phyloP scores from a whole-genome alignment of 805 yeast genomes.

The Ascoidea rubescens region DNA sequence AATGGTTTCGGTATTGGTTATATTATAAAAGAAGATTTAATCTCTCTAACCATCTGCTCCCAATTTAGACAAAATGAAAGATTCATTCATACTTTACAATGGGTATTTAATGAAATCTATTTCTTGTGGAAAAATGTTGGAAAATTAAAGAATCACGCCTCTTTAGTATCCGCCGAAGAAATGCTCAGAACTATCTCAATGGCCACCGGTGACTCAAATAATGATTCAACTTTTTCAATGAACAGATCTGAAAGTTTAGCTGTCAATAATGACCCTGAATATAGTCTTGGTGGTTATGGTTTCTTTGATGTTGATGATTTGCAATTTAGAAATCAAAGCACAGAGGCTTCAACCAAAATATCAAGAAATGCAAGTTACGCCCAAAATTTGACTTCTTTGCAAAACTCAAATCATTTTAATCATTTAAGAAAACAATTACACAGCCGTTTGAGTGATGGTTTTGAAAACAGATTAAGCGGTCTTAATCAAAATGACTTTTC shows the following conservation, averaged over 20 bases:
- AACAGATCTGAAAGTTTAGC: not conserved
- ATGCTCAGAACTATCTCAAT: constrained; percentile 8
- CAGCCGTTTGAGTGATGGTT: too few relatives aligned
- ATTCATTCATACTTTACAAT: constrained; percentile 57
- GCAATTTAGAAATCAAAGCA: constrained; percentile 35
- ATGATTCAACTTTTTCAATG: not conserved
- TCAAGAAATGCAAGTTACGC: not conserved
- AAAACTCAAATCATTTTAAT: too few relatives aligned
- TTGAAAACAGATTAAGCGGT: too few relatives aligned
- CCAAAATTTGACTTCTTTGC: too few relatives aligned
- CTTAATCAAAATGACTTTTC: too few relatives aligned
- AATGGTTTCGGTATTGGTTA: constrained; percentile 92
- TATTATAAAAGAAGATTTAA: constrained; percentile 68
- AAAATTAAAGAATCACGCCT: too few relatives aligned
- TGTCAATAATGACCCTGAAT: constrained; percentile 12
- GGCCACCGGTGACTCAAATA: constrained; percentile 5
- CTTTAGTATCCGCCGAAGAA: constrained; percentile 1
- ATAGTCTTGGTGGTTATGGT: constrained; percentile 61
- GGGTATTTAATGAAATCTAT: constrained; percentile 50
- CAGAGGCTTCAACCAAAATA: constrained; percentile 28
- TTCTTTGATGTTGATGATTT: constrained; percentile 63
- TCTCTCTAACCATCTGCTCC: constrained; percentile 73
- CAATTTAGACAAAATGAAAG: constrained; percentile 79
- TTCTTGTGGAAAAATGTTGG: constrained; percentile 21
- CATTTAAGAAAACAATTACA: too few relatives aligned